Conservation (phyloP, 208 protist genomes). For the Trypanosoma caninum region DNA sequence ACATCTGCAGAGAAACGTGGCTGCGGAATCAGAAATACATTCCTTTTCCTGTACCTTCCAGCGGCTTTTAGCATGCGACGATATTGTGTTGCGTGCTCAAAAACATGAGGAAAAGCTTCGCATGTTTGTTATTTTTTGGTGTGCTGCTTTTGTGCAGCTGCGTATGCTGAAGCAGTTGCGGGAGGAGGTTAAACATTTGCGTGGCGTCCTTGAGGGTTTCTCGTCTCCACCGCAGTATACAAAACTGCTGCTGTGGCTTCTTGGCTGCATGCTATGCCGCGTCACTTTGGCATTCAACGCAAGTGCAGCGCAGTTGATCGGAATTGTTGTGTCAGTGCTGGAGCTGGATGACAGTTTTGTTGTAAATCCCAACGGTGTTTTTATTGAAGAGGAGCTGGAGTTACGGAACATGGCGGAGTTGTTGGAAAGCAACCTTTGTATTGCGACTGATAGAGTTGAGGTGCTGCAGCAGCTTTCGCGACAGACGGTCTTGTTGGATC, state of each 20-base stretch:
- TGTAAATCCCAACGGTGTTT: conserved; percentile 61
- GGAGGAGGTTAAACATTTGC: conserved; percentile 3
- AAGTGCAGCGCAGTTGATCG: conserved; percentile 17
- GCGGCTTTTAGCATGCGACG: neutral
- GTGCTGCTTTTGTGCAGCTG: conserved; percentile 12
- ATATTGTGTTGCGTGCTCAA: neutral
- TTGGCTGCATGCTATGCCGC: conserved; percentile 34
- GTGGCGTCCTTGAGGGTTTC: neutral
- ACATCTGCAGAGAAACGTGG: conserved; percentile 16
- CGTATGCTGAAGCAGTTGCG: conserved; percentile 11
- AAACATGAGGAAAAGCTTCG: conserved; percentile 10
- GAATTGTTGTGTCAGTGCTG: conserved; percentile 4
- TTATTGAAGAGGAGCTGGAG: conserved; percentile 47
- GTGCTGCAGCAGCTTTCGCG: conserved; percentile 36
- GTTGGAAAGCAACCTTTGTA: conserved; percentile 41
- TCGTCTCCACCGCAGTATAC: neutral
- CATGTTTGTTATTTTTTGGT: conserved; percentile 14
- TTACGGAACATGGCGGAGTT: conserved; percentile 31
- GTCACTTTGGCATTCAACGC: conserved; percentile 33
- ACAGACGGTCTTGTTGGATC: conserved; percentile 18
- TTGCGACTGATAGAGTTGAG: conserved; percentile 21
- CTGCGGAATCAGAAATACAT: neutral
- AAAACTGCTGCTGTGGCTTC: conserved; percentile 19
- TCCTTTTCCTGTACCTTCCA: neutral
- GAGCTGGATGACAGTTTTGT: conserved; percentile 9